Base-by-base conservation (phyloP, 495 filamentous ascomycete species). In the Hypoxylon lienhwacheense region DNA sequence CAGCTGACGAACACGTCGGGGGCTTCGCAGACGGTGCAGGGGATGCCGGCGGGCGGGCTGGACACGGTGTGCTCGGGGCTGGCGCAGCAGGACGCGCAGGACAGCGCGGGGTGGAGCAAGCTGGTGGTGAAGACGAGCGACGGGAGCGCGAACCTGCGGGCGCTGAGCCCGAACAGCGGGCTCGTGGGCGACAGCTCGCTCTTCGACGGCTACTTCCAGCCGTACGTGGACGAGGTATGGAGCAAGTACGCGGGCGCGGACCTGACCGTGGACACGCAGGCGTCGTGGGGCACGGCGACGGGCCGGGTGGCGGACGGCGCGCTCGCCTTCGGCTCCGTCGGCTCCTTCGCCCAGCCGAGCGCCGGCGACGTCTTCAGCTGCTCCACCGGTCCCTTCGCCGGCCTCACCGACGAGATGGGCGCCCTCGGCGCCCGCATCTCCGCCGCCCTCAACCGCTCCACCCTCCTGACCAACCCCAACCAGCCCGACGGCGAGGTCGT, bases 301-400 rank as follows among this genome's bases (percentile, higher is more conserved):
- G 87, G 79, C 19, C 72, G 65, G 1, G 79, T 88, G n/a, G 24
- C 44, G 0, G 32, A 25, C 1, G 75, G 77, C 21, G 37, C 69
- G 5, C 73, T 89, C 10, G 72, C 62, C 8, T 83, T 90, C 56
- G 63, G 67, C 1, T 66, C 63, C 26, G 74, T 67, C 11, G 74
- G 75, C 36, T 52, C 72, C 0, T 89, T 88, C 65, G 52, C 61
- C 4, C 71, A 80, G 56, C 87, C 87, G 1, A 69, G 73, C 17
- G 76, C 81, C 0, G 67, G 61, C 10, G 87, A 89, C 59, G 84
- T 91, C 58, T 89, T 89, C 71, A 78, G 73, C 53, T 88, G 86
- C 74, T 83, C 76, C 58, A 81, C 78, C n/a, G 87, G 87, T 0
- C 80, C 85, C 0, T 91, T 91, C 63, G 76, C 71, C 0, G 47